Conservation (phyloP, 2,329 filamentous ascomycete species). For the Hymenoscyphus fructigenus region DNA sequence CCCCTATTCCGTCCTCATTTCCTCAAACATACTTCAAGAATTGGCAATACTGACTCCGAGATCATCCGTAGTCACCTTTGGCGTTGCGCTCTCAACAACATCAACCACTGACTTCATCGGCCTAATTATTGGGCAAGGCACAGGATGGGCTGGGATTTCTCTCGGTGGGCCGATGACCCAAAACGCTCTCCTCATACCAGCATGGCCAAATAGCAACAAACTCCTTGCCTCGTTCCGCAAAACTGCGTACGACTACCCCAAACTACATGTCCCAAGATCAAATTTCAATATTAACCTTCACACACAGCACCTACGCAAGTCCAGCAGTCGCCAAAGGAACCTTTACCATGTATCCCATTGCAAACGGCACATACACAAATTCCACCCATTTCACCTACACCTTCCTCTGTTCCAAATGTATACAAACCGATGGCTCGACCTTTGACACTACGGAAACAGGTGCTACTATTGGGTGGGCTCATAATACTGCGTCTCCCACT, state of each 20-base stretch:
- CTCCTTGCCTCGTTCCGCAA: conserved; percentile 41
- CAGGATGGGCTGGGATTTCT: conserved; percentile 50
- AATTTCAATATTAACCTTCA: conserved; percentile 46
- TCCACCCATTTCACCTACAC: conserved; percentile 53
- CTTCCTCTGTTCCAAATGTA: conserved; percentile 50
- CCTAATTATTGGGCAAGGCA: conserved; percentile 47
- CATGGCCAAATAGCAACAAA: conserved; percentile 48
- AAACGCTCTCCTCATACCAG: conserved; percentile 46
- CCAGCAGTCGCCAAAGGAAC: conserved; percentile 29
- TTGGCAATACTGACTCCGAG: too few relatives aligned
- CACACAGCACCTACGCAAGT: too few relatives aligned
- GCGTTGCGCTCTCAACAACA: conserved; percentile 50
- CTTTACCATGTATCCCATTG: conserved; percentile 47
- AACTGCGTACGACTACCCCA: conserved; percentile 16
- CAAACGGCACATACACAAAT: conserved; percentile 53
- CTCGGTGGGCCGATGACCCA: conserved; percentile 48
- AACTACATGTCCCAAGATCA: conserved; percentile 19
- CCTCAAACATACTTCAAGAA: too few relatives aligned
- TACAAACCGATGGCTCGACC: conserved; percentile 37
- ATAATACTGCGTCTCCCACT: conserved; percentile 14
- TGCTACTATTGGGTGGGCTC: conserved; percentile 20
- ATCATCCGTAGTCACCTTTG: conserved; percentile 32
- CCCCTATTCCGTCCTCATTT: too few relatives aligned
- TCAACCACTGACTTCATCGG: conserved; percentile 53
- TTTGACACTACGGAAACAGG: conserved; percentile 26